Evolutionary conservation across 2,329 filamentous ascomycete species (phyloP).

Genomic region (Monilinia aucupariae): DNA sequence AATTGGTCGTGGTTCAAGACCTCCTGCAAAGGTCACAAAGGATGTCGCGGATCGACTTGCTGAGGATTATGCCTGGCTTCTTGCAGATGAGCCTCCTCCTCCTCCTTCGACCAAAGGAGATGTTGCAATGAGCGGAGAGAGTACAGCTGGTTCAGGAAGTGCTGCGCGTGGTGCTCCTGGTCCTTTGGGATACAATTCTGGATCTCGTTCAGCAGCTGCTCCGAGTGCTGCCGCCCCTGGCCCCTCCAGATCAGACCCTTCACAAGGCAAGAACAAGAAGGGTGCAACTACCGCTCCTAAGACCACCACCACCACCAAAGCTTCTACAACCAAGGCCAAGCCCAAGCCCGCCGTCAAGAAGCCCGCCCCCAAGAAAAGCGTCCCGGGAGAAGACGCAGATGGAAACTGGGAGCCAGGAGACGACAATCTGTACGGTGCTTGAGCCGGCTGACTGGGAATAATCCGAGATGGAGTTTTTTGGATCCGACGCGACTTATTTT

Average conservation of each 20-base stretch:
- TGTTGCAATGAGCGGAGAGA: neutral
- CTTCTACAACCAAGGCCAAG: no score
- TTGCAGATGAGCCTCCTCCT: neutral
- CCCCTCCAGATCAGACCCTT: no score
- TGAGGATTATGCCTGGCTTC: neutral
- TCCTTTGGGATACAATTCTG: neutral
- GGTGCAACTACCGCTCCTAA: neutral
- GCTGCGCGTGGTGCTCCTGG: neutral
- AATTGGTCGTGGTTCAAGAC: neutral
- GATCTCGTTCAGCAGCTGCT: neutral
- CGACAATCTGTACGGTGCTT: neutral
- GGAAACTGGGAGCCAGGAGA: neutral
- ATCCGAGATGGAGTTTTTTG: neutral
- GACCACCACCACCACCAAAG: no score
- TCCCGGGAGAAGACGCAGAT: neutral
- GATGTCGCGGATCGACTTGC: neutral
- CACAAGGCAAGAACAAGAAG: neutral
- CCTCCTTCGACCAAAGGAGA: neutral
- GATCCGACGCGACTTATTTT: neutral
- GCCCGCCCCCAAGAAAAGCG: neutral
- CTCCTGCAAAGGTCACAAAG: neutral
- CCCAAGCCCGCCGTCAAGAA: no score
- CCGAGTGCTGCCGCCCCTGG: no score
- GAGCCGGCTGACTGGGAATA: no score
- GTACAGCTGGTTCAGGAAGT: no score